Evolutionary conservation across 345 rosid genomes (phyloP), one percentile per base, ranked within the genome.

Genomic region (Psidium guajava): DNA sequence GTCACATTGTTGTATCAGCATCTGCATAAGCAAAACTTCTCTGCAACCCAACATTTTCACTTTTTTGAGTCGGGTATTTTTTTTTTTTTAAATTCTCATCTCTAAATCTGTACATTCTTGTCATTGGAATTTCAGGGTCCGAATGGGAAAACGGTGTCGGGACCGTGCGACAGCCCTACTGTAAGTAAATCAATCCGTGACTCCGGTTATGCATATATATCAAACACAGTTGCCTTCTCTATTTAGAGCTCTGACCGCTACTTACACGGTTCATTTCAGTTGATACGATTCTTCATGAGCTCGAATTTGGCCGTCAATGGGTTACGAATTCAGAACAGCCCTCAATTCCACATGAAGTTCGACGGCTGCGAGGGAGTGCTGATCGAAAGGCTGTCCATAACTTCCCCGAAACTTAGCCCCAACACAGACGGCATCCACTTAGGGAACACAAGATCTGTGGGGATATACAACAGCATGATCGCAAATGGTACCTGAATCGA

Each of bases 211-310:
- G 18, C 75, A 32, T 42, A 64, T 16, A 64, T 3, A 64, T 64
- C 75, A 64, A 64, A 69, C 13, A 11, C 80, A 4, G 9, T 1
- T 11, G 47, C 36, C 25, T 69, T 36, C 40, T 22, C 47, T 8
- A 69, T 69, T 69, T 36, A 40, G 80, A 36, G 80, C 10, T 25
- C 80, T 82, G 22, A 83, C 55, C 54, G 27, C 27, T 4, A 27
- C 11, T 1, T 15, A 27, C 10, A 53, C 47, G 9, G 20, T 44
- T 15, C 24, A 51, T 85, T 81, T 20, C 93, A 97, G 99, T 85
- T 97, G 90, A 93, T 97, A 82, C 89, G 99, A 28, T 97, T 97
- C 90, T 97, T 97, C 92, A 93, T 97, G 98, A 97, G 99, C 93
- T 91, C 95, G 42, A 97, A 97, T 40, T 82, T 97, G 85, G 98